Conservation (phyloP, 2,329 filamentous ascomycete species). For the Fusarium sp. region DNA sequence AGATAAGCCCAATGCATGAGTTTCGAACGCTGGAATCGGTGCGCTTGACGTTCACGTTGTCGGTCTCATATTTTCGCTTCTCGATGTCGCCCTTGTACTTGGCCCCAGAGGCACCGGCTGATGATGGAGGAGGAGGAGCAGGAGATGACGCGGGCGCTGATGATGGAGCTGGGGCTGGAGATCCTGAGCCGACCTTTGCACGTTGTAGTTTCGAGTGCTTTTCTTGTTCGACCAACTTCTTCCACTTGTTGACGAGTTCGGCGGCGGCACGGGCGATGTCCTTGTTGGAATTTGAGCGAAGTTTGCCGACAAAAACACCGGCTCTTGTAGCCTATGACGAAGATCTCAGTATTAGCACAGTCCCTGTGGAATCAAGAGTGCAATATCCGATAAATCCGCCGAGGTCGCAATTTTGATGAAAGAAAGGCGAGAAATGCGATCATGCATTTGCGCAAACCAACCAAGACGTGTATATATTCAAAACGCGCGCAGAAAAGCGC, state of each 20-base stretch:
- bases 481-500: not conserved
- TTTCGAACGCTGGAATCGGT: constrained; percentile 81
- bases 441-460: constrained; percentile 34
- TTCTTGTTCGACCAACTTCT: constrained; percentile 76
- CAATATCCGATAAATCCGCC: not conserved
- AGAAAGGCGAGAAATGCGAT: constrained; percentile 16
- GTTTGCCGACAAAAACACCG: constrained; percentile 87
- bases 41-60: constrained; percentile 80
- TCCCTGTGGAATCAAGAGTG: not conserved
- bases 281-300: constrained; percentile 79
- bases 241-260: constrained; percentile 90
- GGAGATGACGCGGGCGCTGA: constrained; percentile 63
- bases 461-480: constrained; percentile 12
- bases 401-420: not conserved
- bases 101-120: constrained; percentile 52
- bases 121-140: constrained; percentile 59
- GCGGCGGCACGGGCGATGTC: constrained; percentile 80
- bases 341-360: constrained; percentile 21
- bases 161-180: constrained; percentile 57
- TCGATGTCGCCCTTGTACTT: constrained; percentile 73
- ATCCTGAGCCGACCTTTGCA: constrained; percentile 50
- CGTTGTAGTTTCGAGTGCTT: constrained; percentile 61
- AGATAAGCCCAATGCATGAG: constrained; percentile 88
- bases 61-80: constrained; percentile 84
- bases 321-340: constrained; percentile 78